Percentiles rank a stretch among this genome's conserved stretches.
Evolutionary conservation across 441 rosid species (phyloP).

Genomic region (Gossypium davidsonii): DNA sequence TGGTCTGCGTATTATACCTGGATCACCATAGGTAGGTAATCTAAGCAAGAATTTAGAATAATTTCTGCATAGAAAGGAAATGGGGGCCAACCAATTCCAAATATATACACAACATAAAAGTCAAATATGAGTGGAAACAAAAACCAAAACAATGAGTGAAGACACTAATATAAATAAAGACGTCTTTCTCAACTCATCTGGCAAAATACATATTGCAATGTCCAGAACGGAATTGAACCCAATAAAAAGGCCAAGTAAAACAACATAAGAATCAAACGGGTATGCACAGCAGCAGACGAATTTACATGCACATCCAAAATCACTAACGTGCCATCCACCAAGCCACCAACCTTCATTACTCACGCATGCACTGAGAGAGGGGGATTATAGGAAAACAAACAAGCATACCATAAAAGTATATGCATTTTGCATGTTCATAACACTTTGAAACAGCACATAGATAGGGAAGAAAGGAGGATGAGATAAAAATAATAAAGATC

Average conservation of each 20-base stretch:
- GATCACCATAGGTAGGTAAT: constrained; percentile 21
- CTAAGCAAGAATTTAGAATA: constrained; percentile 16
- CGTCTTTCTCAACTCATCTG: neutral
- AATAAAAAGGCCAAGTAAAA: neutral
- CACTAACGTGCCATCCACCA: neutral
- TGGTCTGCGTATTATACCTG: constrained; percentile 83
- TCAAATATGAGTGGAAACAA: neutral
- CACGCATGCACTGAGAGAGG: neutral
- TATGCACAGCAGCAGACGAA: neutral
- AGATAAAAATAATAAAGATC: neutral
- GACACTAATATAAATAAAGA: neutral
- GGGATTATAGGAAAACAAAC: constrained; percentile 1
- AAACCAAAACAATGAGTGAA: neutral
- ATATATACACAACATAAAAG: neutral
- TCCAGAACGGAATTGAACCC: constrained; percentile 1
- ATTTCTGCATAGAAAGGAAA: neutral
- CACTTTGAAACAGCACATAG: neutral
- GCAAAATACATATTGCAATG: neutral
- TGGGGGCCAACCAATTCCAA: constrained; percentile 10
- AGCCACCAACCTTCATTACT: neutral
- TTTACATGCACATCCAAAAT: neutral
- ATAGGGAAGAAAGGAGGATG: constrained; percentile 10
- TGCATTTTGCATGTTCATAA: constrained; percentile 1
- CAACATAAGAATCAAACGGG: neutral
- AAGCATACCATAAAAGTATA: constrained; percentile 5